Evolutionary conservation across 495 filamentous ascomycete species (phyloP).

Genomic region (Lasiosphaeria miniovina): DNA sequence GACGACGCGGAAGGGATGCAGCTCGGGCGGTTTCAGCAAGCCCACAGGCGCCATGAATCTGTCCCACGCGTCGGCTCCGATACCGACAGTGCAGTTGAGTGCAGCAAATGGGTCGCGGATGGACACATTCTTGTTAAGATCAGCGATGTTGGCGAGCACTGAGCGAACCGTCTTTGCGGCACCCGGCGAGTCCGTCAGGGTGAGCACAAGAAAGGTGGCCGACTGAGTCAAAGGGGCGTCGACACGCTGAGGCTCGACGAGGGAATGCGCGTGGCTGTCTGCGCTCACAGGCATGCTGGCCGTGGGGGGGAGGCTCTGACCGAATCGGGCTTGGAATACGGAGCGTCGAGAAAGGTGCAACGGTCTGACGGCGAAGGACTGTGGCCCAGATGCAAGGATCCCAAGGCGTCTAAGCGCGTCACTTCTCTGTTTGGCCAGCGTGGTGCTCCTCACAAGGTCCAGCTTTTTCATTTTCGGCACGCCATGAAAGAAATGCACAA

Average conservation of each 20-base stretch:
- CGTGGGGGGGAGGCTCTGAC: neutral
- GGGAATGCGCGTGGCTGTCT: no score
- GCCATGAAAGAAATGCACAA: no score
- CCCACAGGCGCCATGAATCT: neutral
- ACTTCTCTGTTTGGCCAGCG: no score
- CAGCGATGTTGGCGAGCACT: neutral
- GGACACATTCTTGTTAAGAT: constrained; percentile 5
- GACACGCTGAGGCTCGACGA: constrained; percentile 1
- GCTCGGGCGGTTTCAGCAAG: constrained; percentile 2
- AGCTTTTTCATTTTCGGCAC: no score
- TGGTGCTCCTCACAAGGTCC: no score
- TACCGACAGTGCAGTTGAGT: constrained; percentile 15
- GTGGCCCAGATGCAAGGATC: no score
- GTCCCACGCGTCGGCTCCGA: constrained; percentile 1
- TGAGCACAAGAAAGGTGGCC: constrained; percentile 8
- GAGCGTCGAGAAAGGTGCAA: neutral
- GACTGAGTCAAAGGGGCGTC: constrained; percentile 2
- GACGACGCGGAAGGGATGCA: neutral
- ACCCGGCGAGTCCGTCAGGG: neutral
- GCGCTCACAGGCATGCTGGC: no score
- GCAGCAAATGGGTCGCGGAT: constrained; percentile 7
- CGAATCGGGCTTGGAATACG: neutral
- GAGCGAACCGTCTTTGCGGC: neutral
- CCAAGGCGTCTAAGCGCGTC: no score
- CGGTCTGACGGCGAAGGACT: no score